These are phyloP conservation scores for Xylaria acuta DNA, from an alignment of 495 filamentous ascomycete genomes.

Conservation along the genomic window DNA sequence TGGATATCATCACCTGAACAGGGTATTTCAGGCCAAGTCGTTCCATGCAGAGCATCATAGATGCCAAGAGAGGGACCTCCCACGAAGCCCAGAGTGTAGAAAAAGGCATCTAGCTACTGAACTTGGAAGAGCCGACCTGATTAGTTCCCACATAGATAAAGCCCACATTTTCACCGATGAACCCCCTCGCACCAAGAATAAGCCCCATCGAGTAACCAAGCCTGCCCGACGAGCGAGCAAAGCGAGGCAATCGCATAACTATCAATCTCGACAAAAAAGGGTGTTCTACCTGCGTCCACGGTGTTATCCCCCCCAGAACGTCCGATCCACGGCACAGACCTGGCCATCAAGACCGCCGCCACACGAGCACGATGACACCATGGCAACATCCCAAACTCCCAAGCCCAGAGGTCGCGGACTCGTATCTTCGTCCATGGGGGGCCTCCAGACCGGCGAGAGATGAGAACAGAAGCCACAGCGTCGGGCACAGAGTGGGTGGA, in stretches of 20 bases:
- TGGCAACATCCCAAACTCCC: constrained; percentile 36
- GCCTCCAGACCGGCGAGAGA: constrained; percentile 42
- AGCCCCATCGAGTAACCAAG: constrained; percentile 99
- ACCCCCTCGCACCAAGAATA: constrained; percentile 99
- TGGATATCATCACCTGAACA: constrained; percentile 94
- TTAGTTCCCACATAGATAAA: constrained; percentile 20
- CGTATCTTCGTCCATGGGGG: constrained; percentile 82
- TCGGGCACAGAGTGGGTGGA: constrained; percentile 23
- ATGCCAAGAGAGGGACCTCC: constrained; percentile 47
- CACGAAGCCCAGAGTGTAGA: constrained; percentile 54
- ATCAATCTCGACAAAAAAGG: constrained; percentile 89
- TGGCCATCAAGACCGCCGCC: constrained; percentile 49
- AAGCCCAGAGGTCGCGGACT: constrained; percentile 68
- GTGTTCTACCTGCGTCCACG: constrained; percentile 51
- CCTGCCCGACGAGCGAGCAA: constrained; percentile 54
- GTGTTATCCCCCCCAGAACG: constrained; percentile 39
- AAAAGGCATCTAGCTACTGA: constrained; percentile 18
- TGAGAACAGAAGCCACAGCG: constrained; percentile 29
- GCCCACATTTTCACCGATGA: constrained; percentile 45
- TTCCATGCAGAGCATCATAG: constrained; percentile 34
- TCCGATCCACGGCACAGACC: constrained; percentile 39
- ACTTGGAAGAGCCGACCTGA: background rate
- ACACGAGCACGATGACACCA: constrained; percentile 42
- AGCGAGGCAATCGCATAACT: constrained; percentile 96
- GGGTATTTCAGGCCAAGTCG: constrained; percentile 34